A percentile compares a stretch with the other conserved stretches of the same genome.
phyloP scores from a whole-genome alignment of 345 rosid genomes.

The Camelina laxa region DNA sequence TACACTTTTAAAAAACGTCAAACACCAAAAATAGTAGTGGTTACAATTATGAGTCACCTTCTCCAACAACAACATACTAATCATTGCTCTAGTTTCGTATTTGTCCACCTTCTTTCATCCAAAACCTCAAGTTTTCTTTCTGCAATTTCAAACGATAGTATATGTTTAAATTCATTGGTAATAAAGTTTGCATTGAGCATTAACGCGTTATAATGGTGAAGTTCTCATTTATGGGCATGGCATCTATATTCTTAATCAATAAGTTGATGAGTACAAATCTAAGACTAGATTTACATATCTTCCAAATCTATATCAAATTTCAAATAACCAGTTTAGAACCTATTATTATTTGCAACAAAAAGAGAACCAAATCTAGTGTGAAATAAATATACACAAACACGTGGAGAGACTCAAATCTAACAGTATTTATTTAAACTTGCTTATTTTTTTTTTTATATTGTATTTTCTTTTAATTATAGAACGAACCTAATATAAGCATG shows the following conservation, averaged over 20 bases:
- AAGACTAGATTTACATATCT: no score
- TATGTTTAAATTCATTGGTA: no score
- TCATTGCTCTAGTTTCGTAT: conserved; percentile 3
- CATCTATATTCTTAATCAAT: background rate
- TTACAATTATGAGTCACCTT: conserved; percentile 1
- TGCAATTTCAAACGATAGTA: background rate
- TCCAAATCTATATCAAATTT: no score
- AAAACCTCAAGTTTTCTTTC: background rate
- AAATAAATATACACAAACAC: conserved; percentile 1
- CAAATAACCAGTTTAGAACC: background rate
- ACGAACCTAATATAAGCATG: no score
- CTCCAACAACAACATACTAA: background rate
- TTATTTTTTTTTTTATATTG: background rate
- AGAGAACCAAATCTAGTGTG: background rate
- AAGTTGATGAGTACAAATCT: background rate
- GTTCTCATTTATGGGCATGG: background rate
- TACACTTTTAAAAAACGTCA: conserved; percentile 13
- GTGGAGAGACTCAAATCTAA: background rate
- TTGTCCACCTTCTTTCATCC: background rate
- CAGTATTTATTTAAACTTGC: background rate
- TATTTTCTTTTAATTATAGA: no score
- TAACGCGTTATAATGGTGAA: background rate
- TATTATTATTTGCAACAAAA: background rate
- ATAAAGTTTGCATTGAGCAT: background rate
- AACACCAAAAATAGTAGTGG: conserved; percentile 9